Conservation (phyloP, 805 yeast species). For the Metschnikowia baotianmanensis region DNA sequence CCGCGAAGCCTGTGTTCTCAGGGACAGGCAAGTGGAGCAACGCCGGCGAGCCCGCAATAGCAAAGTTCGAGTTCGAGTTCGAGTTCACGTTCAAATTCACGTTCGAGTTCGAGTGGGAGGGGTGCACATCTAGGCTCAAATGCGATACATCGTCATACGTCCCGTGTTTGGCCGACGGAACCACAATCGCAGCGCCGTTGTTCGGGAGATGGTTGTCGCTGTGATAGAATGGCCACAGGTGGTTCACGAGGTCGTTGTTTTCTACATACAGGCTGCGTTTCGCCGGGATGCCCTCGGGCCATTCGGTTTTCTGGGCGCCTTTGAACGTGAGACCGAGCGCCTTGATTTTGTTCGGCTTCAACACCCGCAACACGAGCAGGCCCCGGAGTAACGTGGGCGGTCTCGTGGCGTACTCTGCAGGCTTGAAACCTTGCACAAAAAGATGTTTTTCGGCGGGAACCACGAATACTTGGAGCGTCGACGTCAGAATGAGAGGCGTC, state of each 20-base stretch:
- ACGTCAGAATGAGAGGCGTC: conserved; percentile 58
- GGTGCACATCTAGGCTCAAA: conserved; percentile 34
- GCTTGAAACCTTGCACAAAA: conserved; percentile 78
- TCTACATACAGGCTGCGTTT: conserved; percentile 68
- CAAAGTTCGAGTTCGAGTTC: no score
- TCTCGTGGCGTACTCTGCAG: conserved; percentile 56
- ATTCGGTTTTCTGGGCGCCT: conserved; percentile 78
- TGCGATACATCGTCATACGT: conserved; percentile 32
- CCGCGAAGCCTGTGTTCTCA: conserved; percentile 16
- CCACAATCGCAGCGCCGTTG: conserved; percentile 49
- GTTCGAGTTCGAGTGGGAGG: no score
- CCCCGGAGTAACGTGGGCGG: conserved; percentile 86
- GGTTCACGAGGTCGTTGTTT: conserved; percentile 61
- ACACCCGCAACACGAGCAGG: conserved; percentile 62
- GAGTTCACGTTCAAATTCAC: no score
- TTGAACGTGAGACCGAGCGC: conserved; percentile 56
- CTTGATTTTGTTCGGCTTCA: conserved; percentile 72
- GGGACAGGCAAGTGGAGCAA: conserved; percentile 1
- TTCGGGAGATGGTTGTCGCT: conserved; percentile 23
- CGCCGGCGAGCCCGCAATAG: no score
- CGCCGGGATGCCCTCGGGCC: conserved; percentile 99
- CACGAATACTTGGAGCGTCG: conserved; percentile 67
- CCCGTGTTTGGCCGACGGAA: conserved; percentile 6
- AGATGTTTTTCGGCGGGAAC: conserved; percentile 77
- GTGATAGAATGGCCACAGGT: conserved; percentile 87